These are phyloP conservation scores for Trichopus zeylanicus DNA, from an alignment of 116 monocot genomes.

Conservation along the genomic window DNA sequence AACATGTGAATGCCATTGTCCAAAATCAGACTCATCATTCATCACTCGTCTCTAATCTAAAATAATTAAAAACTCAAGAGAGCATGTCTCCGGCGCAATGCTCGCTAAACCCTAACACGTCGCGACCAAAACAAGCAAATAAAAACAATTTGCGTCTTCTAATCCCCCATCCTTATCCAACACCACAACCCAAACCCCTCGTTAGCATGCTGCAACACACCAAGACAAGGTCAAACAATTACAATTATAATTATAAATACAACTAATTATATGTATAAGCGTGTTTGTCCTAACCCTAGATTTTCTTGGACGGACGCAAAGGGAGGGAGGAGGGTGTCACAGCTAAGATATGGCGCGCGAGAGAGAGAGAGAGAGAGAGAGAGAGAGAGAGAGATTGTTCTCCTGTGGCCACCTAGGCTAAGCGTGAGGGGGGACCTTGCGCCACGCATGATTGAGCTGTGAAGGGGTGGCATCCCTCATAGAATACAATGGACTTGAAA, in stretches of 20 bases:
- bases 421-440: neutral
- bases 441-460: slow-evolving; percentile 4
- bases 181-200: neutral
- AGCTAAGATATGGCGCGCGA: neutral
- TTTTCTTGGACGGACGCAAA: slow-evolving; percentile 2
- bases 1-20: neutral
- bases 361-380: too few species aligned
- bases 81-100: neutral
- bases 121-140: neutral
- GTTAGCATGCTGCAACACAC: too few species aligned
- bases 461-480: neutral
- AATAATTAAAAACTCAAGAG: neutral
- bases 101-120: neutral
- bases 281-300: neutral
- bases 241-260: too few species aligned
- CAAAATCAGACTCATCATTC: neutral
- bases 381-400: neutral
- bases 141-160: too few species aligned
- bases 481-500: slow-evolving; percentile 6
- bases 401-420: neutral
- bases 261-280: too few species aligned
- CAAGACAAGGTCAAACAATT: too few species aligned
- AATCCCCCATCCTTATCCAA: slow-evolving; percentile 14
- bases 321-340: neutral
- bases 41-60: neutral